Percentiles rank a stretch among this genome's conserved stretches.
Evolutionary conservation across 495 filamentous ascomycete species (phyloP).

Genomic region (Oleoguttula mirabilis): DNA sequence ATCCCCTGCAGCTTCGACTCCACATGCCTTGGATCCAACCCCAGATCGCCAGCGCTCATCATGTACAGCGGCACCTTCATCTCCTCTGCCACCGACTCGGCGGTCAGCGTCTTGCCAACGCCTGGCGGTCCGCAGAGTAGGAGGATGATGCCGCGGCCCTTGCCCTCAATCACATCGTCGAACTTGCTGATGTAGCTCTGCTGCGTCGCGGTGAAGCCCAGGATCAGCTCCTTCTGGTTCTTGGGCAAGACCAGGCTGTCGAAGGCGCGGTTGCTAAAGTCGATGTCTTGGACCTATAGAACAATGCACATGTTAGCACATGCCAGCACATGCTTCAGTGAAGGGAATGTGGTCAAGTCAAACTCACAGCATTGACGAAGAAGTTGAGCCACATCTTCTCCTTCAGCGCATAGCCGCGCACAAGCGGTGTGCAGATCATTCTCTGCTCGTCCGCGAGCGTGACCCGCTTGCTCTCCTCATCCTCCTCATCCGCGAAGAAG

Average conservation of each 20-base stretch:
- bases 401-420: conserved; percentile 35
- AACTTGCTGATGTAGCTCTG: conserved; percentile 33
- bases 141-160: conserved; percentile 31
- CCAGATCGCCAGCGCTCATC: conserved; percentile 32
- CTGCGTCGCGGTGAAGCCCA: conserved; percentile 42
- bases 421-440: conserved; percentile 28
- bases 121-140: conserved; percentile 32
- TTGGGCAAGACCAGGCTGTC: conserved; percentile 34
- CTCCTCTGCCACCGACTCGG: conserved; percentile 31
- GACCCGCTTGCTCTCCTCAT: conserved; percentile 21
- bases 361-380: conserved; percentile 11
- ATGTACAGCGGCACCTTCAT: conserved; percentile 32
- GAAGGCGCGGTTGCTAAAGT: conserved; percentile 34
- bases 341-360: too few species aligned
- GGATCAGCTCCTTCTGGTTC: conserved; percentile 38
- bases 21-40: conserved; percentile 25
- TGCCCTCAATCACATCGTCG: conserved; percentile 45
- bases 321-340: too few species aligned
- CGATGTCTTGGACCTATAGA: conserved; percentile 31
- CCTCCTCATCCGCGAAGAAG: conserved; percentile 28
- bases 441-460: conserved; percentile 29
- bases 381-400: conserved; percentile 35
- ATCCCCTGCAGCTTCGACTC: conserved; percentile 30
- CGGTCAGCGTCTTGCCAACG: conserved; percentile 32
- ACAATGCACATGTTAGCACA: too few species aligned